phyloP scores from a whole-genome alignment of 176 grass and related monocot species.

The Carex kokanica region DNA sequence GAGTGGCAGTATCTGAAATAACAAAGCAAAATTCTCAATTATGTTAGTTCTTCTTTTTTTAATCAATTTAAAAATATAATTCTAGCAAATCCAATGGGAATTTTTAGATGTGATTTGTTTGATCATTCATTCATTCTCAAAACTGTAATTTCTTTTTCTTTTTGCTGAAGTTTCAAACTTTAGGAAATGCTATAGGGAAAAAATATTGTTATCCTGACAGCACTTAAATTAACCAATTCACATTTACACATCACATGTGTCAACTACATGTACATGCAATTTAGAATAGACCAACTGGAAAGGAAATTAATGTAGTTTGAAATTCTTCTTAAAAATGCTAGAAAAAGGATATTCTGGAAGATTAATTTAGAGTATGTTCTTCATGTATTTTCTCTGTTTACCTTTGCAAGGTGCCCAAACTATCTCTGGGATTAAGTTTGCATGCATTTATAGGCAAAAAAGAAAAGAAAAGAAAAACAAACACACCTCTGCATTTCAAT shows the following conservation, averaged over 20 bases:
- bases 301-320: too few relatives aligned
- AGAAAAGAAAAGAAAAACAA: not conserved
- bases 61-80: not conserved
- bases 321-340: too few relatives aligned
- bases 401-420: not conserved
- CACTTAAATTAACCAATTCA: not conserved
- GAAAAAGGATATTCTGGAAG: too few relatives aligned
- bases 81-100: not conserved
- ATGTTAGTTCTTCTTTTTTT: not conserved
- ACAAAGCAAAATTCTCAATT: not conserved
- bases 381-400: not conserved
- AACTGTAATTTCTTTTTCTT: too few relatives aligned
- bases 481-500: conserved; percentile 54
- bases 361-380: not conserved
- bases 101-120: too few relatives aligned
- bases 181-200: too few relatives aligned
- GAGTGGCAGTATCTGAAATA: conserved; percentile 48
- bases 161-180: too few relatives aligned
- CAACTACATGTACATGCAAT: not conserved
- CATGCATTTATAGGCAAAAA: not conserved
- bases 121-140: too few relatives aligned
- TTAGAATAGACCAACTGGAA: too few relatives aligned
- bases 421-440: not conserved
- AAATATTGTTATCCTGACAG: not conserved
- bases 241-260: not conserved